These are phyloP conservation scores for Hawksworthiomyces lignivorus DNA, from an alignment of 2,329 filamentous ascomycete species.

Conservation along the genomic window DNA sequence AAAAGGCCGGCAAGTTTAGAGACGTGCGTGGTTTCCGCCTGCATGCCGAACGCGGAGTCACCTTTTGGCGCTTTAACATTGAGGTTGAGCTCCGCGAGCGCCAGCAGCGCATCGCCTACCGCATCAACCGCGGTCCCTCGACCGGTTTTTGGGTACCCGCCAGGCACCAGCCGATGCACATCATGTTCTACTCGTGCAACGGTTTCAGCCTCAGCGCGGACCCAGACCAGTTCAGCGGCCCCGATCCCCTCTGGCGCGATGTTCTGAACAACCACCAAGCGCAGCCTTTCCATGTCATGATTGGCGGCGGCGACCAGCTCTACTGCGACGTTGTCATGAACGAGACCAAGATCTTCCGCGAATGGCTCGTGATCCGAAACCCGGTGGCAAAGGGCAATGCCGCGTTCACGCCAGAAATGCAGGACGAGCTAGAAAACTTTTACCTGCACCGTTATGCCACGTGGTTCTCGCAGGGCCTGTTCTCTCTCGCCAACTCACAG, in stretches of 20 bases:
- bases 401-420: conserved; percentile 73
- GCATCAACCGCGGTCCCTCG: conserved; percentile 85
- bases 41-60: conserved; percentile 77
- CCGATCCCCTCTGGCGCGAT: conserved; percentile 94
- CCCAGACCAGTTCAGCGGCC: conserved; percentile 74
- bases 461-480: conserved; percentile 96
- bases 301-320: conserved; percentile 93
- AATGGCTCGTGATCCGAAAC: conserved; percentile 79
- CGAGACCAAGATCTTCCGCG: conserved; percentile 66
- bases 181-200: conserved; percentile 98
- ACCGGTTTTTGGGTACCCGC: conserved; percentile 93
- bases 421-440: conserved; percentile 79
- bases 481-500: conserved; percentile 84
- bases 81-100: conserved; percentile 75
- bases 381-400: conserved; percentile 70
- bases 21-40: conserved; percentile 77
- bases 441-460: conserved; percentile 82
- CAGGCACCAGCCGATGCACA: conserved; percentile 81
- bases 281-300: conserved; percentile 93
- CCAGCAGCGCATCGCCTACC: conserved; percentile 86
- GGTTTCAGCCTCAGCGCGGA: conserved; percentile 81
- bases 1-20: conserved; percentile 71
- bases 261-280: conserved; percentile 88
- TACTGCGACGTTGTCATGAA: conserved; percentile 84
- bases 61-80: conserved; percentile 96